Percentiles rank a stretch among this genome's conserved stretches.
phyloP scores from a whole-genome alignment of 2,329 filamentous ascomycete genomes.

The Ciborinia camelliae region DNA sequence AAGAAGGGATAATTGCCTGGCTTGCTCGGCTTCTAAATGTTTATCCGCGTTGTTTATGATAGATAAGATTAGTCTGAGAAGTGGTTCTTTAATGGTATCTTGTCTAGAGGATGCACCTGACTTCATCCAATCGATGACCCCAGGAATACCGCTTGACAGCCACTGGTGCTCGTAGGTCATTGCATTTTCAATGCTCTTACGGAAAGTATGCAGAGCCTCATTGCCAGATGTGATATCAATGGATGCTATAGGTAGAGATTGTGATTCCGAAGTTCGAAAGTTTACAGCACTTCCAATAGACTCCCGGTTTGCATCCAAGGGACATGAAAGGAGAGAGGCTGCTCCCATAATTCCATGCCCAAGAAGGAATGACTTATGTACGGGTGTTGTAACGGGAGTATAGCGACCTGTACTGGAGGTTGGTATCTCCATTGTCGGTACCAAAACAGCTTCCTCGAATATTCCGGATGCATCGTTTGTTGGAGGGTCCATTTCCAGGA shows the following conservation, averaged over 20 bases:
- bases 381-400: conserved; percentile 71
- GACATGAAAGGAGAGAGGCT: conserved; percentile 48
- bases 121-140: conserved; percentile 64
- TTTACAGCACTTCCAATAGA: conserved; percentile 57
- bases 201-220: conserved; percentile 63
- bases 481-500: conserved; percentile 52
- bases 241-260: conserved; percentile 46
- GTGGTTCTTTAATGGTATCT: conserved; percentile 57
- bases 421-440: conserved; percentile 69
- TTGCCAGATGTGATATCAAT: conserved; percentile 63
- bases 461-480: conserved; percentile 43
- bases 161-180: conserved; percentile 70
- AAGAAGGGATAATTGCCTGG: conserved; percentile 37
- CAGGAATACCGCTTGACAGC: conserved; percentile 67
- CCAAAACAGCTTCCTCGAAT: conserved; percentile 66
- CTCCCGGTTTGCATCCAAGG: conserved; percentile 37
- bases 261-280: conserved; percentile 43
- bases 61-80: conserved; percentile 65
- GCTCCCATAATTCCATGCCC: conserved; percentile 69
- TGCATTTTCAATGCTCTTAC: conserved; percentile 66
- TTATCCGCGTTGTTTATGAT: conserved; percentile 55
- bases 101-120: conserved; percentile 41
- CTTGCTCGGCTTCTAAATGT: conserved; percentile 51
- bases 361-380: conserved; percentile 76
- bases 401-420: conserved; percentile 60